Conservation (phyloP, 331 rosid genomes). For the Acacia concinna region DNA sequence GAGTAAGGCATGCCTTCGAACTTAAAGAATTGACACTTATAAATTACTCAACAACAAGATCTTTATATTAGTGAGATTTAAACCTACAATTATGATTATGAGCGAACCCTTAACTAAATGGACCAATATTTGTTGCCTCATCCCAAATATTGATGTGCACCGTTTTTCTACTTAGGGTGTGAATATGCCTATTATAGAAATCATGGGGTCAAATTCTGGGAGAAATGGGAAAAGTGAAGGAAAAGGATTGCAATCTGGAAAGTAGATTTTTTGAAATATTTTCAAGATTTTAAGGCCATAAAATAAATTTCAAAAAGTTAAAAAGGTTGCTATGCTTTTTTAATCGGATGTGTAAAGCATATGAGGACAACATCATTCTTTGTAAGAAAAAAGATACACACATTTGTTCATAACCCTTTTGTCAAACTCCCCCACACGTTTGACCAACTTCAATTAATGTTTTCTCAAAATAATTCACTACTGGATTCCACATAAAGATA, state of each 20-base stretch:
- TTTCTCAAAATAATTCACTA: neutral
- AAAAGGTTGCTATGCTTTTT: conserved; percentile 24
- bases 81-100: too few species aligned
- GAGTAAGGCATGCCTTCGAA: too few species aligned
- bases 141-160: neutral
- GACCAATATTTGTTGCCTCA: too few species aligned
- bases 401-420: conserved; percentile 39
- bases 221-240: conserved; percentile 10
- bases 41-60: too few species aligned
- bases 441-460: conserved; percentile 41
- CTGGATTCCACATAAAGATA: neutral
- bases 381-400: conserved; percentile 37
- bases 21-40: too few species aligned
- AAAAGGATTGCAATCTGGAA: conserved; percentile 31
- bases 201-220: neutral
- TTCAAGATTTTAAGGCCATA: conserved; percentile 16
- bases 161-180: neutral
- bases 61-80: too few species aligned
- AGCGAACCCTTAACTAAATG: too few species aligned
- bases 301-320: conserved; percentile 18
- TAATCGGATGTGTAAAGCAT: conserved; percentile 31
- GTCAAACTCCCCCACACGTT: conserved; percentile 45
- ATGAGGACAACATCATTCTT: conserved; percentile 62
- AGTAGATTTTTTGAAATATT: conserved; percentile 37
- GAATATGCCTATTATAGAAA: neutral